These are phyloP conservation scores for Cladosporium sp. DNA, from an alignment of 2,329 filamentous ascomycete species.

Conservation along the genomic window DNA sequence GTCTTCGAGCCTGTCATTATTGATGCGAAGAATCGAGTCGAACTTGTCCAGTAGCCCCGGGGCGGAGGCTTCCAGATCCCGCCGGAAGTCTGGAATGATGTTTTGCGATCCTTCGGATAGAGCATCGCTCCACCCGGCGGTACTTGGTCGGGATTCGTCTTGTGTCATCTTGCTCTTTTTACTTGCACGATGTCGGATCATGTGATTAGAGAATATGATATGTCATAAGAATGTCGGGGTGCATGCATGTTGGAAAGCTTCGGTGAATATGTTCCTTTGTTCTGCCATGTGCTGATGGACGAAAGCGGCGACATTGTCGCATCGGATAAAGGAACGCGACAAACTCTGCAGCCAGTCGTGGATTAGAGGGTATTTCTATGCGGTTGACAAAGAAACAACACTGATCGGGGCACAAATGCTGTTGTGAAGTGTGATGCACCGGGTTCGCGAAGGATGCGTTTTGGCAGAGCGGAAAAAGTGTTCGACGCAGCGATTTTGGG, in stretches of 20 bases:
- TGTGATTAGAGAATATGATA: background rate
- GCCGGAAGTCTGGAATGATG: background rate
- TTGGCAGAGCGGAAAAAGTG: too few species aligned
- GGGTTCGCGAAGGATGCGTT: too few species aligned
- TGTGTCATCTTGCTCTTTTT: background rate
- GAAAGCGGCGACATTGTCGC: constrained; percentile 10
- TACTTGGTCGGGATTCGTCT: background rate
- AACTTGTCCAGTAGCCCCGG: background rate
- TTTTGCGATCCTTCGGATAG: background rate
- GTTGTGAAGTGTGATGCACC: too few species aligned
- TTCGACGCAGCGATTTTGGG: too few species aligned
- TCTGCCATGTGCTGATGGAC: background rate
- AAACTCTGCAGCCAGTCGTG: too few species aligned
- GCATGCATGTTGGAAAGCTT: background rate
- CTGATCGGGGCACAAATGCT: too few species aligned
- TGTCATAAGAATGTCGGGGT: background rate
- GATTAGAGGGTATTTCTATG: too few species aligned
- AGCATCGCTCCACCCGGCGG: background rate
- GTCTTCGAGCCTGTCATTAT: background rate
- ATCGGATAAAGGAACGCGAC: background rate
- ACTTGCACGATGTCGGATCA: background rate
- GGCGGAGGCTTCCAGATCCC: background rate
- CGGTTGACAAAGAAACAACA: too few species aligned
- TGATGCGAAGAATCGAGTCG: background rate
- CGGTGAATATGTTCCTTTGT: background rate